Evolutionary conservation across 495 filamentous ascomycete genomes (phyloP).

Genomic region (Extremus antarcticus): DNA sequence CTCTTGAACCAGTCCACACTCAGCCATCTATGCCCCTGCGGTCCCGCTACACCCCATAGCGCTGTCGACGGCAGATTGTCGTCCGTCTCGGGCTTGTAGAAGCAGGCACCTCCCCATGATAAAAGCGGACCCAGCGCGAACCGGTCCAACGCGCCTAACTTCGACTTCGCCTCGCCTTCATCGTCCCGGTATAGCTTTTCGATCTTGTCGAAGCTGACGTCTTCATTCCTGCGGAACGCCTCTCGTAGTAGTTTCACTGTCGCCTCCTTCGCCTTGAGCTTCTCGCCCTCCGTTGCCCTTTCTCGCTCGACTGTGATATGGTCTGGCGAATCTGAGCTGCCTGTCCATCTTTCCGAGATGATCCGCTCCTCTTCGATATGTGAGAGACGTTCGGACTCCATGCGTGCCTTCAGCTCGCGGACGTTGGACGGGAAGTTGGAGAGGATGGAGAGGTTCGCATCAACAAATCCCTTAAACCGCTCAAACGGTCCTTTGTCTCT

Average conservation of each 20-base stretch:
- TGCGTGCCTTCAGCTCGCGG: conserved; percentile 4
- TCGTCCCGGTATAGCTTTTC: not conserved
- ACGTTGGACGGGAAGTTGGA: conserved; percentile 37
- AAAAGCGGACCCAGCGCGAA: conserved; percentile 6
- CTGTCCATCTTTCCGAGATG: conserved; percentile 13
- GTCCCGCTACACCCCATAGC: conserved; percentile 22
- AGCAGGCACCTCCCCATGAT: conserved; percentile 14
- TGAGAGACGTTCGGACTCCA: conserved; percentile 2
- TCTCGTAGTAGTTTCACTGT: conserved; percentile 5
- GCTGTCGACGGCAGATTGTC: conserved; percentile 15
- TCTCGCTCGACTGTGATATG: conserved; percentile 4
- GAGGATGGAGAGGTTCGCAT: conserved; percentile 46
- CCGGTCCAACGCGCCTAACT: conserved; percentile 1
- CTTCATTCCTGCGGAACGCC: conserved; percentile 1
- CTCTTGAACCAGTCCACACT: conserved; percentile 19
- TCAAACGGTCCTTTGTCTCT: conserved; percentile 37
- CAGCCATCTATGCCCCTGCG: conserved; percentile 29
- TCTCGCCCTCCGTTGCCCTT: not conserved
- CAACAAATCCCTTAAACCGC: conserved; percentile 48
- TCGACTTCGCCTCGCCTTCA: not conserved
- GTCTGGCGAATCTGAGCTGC: conserved; percentile 10
- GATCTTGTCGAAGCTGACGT: conserved; percentile 7
- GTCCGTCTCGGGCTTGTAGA: conserved; percentile 12
- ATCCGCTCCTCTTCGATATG: conserved; percentile 1
- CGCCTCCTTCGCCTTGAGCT: not conserved